A percentile compares a stretch with the other conserved stretches of the same genome.
phyloP scores from a whole-genome alignment of 768 basidiomycete species.

The Cystobasidium ongulense region DNA sequence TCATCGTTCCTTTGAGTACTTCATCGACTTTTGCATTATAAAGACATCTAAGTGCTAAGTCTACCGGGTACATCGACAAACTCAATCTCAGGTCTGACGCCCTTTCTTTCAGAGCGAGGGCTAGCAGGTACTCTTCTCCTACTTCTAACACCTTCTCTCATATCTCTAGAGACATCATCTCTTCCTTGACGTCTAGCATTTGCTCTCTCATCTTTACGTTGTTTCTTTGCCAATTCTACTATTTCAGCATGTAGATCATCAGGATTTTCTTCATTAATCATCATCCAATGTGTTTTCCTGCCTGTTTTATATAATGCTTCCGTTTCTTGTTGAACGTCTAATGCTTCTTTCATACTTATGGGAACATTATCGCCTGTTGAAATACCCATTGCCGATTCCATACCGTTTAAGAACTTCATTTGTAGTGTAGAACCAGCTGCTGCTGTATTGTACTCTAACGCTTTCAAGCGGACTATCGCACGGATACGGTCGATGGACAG shows the following conservation, averaged over 20 bases:
- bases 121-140: slow-evolving; percentile 4
- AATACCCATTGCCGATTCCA: slow-evolving; percentile 70
- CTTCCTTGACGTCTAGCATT: background rate
- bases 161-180: background rate
- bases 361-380: background rate
- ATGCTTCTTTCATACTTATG: background rate
- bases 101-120: background rate
- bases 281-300: background rate
- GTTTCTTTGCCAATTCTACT: background rate
- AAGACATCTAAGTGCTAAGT: background rate
- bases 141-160: slow-evolving; percentile 10
- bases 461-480: slow-evolving; percentile 75
- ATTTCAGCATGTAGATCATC: background rate
- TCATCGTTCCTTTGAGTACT: too few species aligned
- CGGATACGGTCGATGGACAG: slow-evolving; percentile 70
- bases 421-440: slow-evolving; percentile 60
- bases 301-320: background rate
- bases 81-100: background rate
- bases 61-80: slow-evolving; percentile 22
- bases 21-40: too few species aligned
- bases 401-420: slow-evolving; percentile 67
- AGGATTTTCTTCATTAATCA: slow-evolving; percentile 28
- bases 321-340: background rate
- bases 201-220: background rate
- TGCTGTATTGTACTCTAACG: slow-evolving; percentile 55